Percentiles rank a stretch among this genome's conserved stretches.
phyloP scores from a whole-genome alignment of 2,329 filamentous ascomycete species.

The Neodidymelliopsis sp. region DNA sequence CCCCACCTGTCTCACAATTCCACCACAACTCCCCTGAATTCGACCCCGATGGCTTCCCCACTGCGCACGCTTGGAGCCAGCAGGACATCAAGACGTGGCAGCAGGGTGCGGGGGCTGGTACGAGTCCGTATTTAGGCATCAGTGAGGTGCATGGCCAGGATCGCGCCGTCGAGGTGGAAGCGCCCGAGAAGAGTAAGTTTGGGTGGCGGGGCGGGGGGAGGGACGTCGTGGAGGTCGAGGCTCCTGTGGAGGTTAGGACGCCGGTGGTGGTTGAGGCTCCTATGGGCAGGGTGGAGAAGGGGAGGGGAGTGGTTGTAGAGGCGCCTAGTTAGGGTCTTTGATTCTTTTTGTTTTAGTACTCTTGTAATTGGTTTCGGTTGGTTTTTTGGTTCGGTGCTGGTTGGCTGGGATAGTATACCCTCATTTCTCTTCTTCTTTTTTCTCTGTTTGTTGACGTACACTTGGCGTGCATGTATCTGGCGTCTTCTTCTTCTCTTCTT shows the following conservation, averaged over 20 bases:
- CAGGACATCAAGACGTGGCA: slow-evolving; percentile 10
- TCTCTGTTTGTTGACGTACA: too few relatives aligned
- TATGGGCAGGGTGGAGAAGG: too few relatives aligned
- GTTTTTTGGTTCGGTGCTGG: too few relatives aligned
- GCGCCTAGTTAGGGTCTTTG: too few relatives aligned
- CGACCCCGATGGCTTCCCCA: slow-evolving; percentile 8
- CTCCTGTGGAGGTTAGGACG: background rate
- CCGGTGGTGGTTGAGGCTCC: too few relatives aligned
- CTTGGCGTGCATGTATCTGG: too few relatives aligned
- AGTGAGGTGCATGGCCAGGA: slow-evolving; percentile 11
- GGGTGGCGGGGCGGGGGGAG: background rate
- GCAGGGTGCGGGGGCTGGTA: background rate
- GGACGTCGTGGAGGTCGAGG: slow-evolving; percentile 1
- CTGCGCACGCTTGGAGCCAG: background rate
- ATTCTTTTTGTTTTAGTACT: too few relatives aligned
- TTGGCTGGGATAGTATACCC: too few relatives aligned
- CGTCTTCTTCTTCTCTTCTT: too few relatives aligned
- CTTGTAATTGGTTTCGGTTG: too few relatives aligned
- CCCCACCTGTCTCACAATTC: background rate
- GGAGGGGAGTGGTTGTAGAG: too few relatives aligned
- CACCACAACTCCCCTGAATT: slow-evolving; percentile 6
- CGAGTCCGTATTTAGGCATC: background rate
- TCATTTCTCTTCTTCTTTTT: too few relatives aligned
- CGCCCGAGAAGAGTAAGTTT: slow-evolving; percentile 1
- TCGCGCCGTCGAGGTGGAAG: slow-evolving; percentile 15